Evolutionary conservation across 371 early-diverging fungal genomes (phyloP), one percentile per base, ranked within the genome.

Genomic region (Apophysomyces trapeziformis): DNA sequence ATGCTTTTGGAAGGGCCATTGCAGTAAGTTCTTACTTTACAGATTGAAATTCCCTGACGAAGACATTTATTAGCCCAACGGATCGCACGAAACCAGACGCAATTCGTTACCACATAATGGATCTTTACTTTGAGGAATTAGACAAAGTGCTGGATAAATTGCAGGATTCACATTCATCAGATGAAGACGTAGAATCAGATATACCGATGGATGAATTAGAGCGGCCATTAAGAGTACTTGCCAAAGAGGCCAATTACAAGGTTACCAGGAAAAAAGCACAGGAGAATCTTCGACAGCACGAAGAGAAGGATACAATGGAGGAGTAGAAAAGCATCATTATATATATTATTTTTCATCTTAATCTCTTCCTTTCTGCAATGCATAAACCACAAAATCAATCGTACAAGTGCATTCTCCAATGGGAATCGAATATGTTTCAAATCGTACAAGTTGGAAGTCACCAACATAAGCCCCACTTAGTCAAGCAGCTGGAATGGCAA

Each of bases 71-170:
- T 63, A 92, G 92, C 61, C 82, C 90, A 38, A 85, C 83, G 39
- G 84, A 85, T 60, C 69, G 77, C 46, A 81, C 78, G 57, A 81
- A 92, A 36, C 93, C 96, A 7, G 90, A 93, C 71, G 82, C 90
- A 9, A 86, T 95, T 60, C 79, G 90, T 58, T 91, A 88, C 76
- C 96, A 96, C 68, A 75, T 93, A 47, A 77, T 85, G 50, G 94
- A 96, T 68, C 88, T 91, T 37, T 94, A 89, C 73, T 72, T 94
- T 58, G 92, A 93, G 21, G 96, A 95, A 74, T 77, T 96, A 26
- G 88, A 86, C 26, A 86, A 89, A 60, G 81, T 86, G 1, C 69
- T 88, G 18, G 83, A 80, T n/a, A 80, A 80, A 7, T 68, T 80
- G 56, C 80, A 78, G 14, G 71, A 62, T 9, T 57, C 70, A 37